Conservation (phyloP, 768 basidiomycete species). For the Agrocybe praecox region DNA sequence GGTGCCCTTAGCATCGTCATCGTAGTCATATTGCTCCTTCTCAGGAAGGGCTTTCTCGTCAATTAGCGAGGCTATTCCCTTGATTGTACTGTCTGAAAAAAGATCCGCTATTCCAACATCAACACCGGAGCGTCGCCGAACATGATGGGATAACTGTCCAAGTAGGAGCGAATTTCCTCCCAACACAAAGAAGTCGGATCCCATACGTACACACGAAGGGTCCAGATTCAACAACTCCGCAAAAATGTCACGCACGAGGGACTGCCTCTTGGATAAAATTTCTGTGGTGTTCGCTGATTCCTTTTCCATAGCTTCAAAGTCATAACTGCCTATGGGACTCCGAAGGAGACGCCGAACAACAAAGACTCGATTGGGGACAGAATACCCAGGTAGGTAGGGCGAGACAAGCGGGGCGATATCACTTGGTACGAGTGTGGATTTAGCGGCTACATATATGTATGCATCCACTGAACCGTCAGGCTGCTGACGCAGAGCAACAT, state of each 20-base stretch:
- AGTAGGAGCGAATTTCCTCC: conserved; percentile 49
- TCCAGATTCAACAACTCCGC: conserved; percentile 35
- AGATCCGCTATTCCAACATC: conserved; percentile 38
- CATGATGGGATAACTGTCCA: conserved; percentile 43
- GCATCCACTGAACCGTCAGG: conserved; percentile 37
- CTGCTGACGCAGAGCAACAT: conserved; percentile 34
- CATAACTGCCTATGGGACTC: conserved; percentile 23
- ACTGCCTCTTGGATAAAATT: conserved; percentile 30
- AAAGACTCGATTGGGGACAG: conserved; percentile 37
- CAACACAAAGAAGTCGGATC: conserved; percentile 45
- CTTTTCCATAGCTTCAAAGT: conserved; percentile 33
- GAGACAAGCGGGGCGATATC: conserved; percentile 23
- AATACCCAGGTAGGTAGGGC: conserved; percentile 37
- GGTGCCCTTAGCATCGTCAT: conserved; percentile 6
- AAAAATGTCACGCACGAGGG: conserved; percentile 37
- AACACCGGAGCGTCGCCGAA: conserved; percentile 41
- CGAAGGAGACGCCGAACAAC: conserved; percentile 27
- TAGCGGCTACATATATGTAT: conserved; percentile 33
- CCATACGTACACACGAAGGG: conserved; percentile 25
- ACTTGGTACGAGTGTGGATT: conserved; percentile 17
- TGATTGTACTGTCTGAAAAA: conserved; percentile 43
- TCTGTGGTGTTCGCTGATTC: conserved; percentile 22
- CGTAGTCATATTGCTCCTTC: not conserved
- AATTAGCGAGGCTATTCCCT: conserved; percentile 40
- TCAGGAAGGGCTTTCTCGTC: conserved; percentile 22